Evolutionary conservation across 306 rosid species (phyloP).

Genomic region (Cicer yamashitae): DNA sequence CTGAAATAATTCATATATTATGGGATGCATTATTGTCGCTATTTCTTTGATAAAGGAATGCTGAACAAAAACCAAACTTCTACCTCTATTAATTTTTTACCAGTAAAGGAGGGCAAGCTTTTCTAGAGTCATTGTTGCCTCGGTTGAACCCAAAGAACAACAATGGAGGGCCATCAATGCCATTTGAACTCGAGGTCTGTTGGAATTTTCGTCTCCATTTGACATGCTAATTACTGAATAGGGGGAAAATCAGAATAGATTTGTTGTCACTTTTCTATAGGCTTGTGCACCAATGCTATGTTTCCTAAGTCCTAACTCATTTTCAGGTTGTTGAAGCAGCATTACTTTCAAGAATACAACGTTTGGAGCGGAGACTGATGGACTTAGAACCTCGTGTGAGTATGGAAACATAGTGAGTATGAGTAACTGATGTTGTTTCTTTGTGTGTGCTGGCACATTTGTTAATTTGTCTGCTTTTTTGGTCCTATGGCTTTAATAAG

Average conservation of each 20-base stretch:
- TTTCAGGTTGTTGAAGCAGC: conserved; percentile 96
- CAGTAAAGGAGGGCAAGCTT: conserved; percentile 96
- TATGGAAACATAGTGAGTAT: conserved; percentile 83
- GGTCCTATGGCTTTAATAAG: conserved; percentile 24
- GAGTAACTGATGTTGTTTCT: conserved; percentile 49
- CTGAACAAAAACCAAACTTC: conserved; percentile 39
- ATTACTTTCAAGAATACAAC: conserved; percentile 88
- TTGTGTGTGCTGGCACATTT: conserved; percentile 22
- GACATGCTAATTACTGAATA: conserved; percentile 20
- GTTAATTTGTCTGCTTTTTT: conserved; percentile 19
- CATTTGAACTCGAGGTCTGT: conserved; percentile 93
- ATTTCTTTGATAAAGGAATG: conserved; percentile 35
- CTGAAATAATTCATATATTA: conserved; percentile 33
- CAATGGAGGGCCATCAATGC: conserved; percentile 92
- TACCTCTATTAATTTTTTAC: conserved; percentile 44
- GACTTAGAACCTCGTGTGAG: conserved; percentile 99
- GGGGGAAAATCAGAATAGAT: conserved; percentile 20
- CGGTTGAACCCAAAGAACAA: conserved; percentile 79
- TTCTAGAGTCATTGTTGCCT: conserved; percentile 79
- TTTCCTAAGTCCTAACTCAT: neutral
- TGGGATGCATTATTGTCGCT: conserved; percentile 16
- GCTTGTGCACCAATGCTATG: conserved; percentile 21
- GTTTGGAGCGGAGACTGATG: conserved; percentile 74
- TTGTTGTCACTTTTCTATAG: conserved; percentile 15
- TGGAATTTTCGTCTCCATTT: conserved; percentile 39